phyloP scores from a whole-genome alignment of 2,329 filamentous ascomycete genomes.

The Pleomassaria siparia region DNA sequence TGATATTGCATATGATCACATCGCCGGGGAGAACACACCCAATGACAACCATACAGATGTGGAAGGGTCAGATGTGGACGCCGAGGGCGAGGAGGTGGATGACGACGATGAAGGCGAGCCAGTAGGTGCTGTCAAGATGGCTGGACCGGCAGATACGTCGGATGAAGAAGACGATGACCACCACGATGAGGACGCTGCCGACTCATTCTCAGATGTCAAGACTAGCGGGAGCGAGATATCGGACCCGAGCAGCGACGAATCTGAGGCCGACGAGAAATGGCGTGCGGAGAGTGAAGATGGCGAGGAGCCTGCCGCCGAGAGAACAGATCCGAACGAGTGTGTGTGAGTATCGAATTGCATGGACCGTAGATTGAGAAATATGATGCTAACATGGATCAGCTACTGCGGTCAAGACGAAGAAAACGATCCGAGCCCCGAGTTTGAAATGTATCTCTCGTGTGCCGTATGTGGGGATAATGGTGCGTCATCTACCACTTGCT shows the following conservation, averaged over 20 bases:
- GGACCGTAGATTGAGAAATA: slow-evolving; percentile 14
- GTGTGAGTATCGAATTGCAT: slow-evolving; percentile 54
- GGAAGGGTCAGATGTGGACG: slow-evolving; percentile 51
- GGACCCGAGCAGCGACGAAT: slow-evolving; percentile 48
- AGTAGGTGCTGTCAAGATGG: slow-evolving; percentile 46
- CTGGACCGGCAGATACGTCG: slow-evolving; percentile 30
- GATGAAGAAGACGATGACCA: slow-evolving; percentile 46
- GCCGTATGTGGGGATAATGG: slow-evolving; percentile 77
- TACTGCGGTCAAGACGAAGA: slow-evolving; percentile 85
- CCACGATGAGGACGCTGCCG: slow-evolving; percentile 42
- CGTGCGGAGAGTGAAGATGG: slow-evolving; percentile 56
- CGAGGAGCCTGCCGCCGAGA: slow-evolving; percentile 59
- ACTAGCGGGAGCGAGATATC: slow-evolving; percentile 41
- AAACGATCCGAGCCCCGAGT: slow-evolving; percentile 78
- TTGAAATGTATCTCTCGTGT: slow-evolving; percentile 77
- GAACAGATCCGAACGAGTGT: slow-evolving; percentile 60
- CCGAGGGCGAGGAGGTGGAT: slow-evolving; percentile 53
- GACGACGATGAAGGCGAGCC: slow-evolving; percentile 50
- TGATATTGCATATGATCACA: slow-evolving; percentile 34
- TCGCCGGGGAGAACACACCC: slow-evolving; percentile 15
- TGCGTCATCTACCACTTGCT: slow-evolving; percentile 52
- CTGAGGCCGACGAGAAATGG: slow-evolving; percentile 60
- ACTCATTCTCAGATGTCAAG: slow-evolving; percentile 41
- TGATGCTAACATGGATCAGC: slow-evolving; percentile 48
- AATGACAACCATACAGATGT: slow-evolving; percentile 41